Conservation (phyloP, 257 asterid species). For the Ligustrum vulgare region DNA sequence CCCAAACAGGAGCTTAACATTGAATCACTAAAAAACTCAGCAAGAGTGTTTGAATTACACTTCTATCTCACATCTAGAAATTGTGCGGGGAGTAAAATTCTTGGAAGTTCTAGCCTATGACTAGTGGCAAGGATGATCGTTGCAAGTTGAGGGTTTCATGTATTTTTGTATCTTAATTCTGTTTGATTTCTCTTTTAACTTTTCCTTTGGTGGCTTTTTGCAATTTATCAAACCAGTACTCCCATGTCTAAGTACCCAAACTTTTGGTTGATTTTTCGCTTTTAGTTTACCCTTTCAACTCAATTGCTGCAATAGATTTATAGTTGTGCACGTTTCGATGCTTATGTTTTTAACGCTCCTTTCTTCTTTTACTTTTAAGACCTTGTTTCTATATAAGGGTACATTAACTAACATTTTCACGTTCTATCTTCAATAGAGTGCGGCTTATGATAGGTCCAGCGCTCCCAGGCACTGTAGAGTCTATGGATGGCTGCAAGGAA, state of each 20-base stretch:
- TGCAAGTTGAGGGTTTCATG: background rate
- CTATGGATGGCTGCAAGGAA: slow-evolving; percentile 71
- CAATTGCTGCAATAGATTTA: background rate
- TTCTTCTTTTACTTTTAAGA: background rate
- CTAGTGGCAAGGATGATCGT: background rate
- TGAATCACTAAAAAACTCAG: background rate
- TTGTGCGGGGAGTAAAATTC: background rate
- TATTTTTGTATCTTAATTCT: too few species aligned
- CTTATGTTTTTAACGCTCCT: background rate
- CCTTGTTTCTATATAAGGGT: background rate
- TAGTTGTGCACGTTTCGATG: background rate
- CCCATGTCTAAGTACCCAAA: background rate
- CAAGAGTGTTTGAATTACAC: background rate
- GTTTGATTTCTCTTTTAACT: too few species aligned
- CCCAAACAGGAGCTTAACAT: too few species aligned
- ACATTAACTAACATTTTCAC: slow-evolving; percentile 15
- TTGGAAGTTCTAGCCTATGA: background rate
- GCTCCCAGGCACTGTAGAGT: slow-evolving; percentile 90
- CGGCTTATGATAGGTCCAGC: slow-evolving; percentile 89
- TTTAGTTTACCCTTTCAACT: background rate
- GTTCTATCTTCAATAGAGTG: slow-evolving; percentile 55
- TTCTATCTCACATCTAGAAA: background rate
- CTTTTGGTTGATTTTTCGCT: background rate
- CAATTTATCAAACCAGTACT: background rate
- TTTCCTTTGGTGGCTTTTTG: background rate